phyloP scores from a whole-genome alignment of 1,284 basidiomycete species.

The Cryptococcus hybrid region DNA sequence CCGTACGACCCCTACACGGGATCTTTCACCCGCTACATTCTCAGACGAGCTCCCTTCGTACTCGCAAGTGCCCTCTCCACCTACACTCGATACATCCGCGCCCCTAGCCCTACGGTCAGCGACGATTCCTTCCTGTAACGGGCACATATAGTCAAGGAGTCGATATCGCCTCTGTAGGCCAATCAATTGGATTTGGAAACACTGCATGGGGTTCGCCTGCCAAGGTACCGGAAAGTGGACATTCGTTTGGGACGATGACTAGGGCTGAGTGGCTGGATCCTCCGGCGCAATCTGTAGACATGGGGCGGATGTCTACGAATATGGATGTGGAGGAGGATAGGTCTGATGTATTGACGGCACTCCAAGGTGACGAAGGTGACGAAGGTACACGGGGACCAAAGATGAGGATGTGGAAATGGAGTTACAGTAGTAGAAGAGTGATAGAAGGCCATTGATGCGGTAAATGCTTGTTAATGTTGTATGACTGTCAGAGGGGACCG shows the following conservation, averaged over 20 bases:
- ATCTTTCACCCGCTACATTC: neutral
- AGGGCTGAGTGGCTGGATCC: no score
- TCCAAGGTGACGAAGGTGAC: no score
- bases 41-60: conserved; percentile 15
- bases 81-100: neutral
- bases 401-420: no score
- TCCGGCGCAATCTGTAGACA: no score
- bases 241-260: neutral
- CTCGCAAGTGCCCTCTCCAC: conserved; percentile 1
- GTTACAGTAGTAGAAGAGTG: no score
- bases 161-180: conserved; percentile 1
- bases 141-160: neutral
- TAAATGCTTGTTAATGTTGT: no score
- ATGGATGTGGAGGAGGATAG: no score
- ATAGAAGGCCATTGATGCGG: no score
- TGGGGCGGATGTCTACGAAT: no score
- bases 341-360: no score
- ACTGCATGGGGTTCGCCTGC: conserved; percentile 22
- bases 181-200: conserved; percentile 31
- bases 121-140: neutral
- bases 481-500: no score
- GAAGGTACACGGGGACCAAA: no score
- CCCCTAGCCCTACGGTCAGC: conserved; percentile 9
- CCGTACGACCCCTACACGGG: neutral
- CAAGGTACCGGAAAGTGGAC: neutral